Base-by-base conservation (phyloP, 23 red algal genomes). In the Gracilaria gracilis region DNA sequence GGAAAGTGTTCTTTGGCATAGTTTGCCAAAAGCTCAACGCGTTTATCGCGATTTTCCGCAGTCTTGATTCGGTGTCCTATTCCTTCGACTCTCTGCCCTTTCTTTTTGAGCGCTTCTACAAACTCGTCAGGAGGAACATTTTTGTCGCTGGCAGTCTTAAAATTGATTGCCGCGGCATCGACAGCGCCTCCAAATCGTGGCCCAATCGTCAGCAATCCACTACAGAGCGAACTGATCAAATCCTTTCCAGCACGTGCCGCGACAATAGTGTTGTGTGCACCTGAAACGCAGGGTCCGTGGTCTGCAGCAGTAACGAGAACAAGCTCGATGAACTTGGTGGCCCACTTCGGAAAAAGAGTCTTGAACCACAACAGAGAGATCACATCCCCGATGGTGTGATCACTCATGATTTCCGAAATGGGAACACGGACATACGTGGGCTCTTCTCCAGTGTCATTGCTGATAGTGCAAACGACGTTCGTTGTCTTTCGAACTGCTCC, bases 351-450 rank as follows among this genome's bases (percentile, higher is more conserved):
- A 29, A 99, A 93, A 15, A 94, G 93, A 21, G 82, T 93, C 83
- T 99, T 99, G 95, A 99, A 99, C 97, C 97, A 99, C 35, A 99
- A 82, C 59, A 99, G 55, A 75, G 93, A 99, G 19, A 99, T 96
- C 4, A 96, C 94, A 74, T 99, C 97, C 2, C 97, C 97, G 38
- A 99, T 93, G 9, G 88, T 91, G 62, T 93, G 83, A 55, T 95
- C 78, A 28, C 59, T 67, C 83, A 99, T 99, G 32, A 99, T 67
- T 46, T 95, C 90, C 19, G 93, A 96, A 16, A 99, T 95, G 1
- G 97, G 97, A 74, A 96, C 82, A 14, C 94, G 91, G 9, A 80
- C 86, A 55, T 99, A 99, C 7, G 92, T 93, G 23, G 94, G 93
- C 77, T 99, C 97, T 57, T 99, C 97, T 53, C 97, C 97, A 7